Percentiles rank a stretch among this genome's conserved stretches.
phyloP scores from a whole-genome alignment of 2,329 filamentous ascomycete genomes.

The Talaromyces sp. region DNA sequence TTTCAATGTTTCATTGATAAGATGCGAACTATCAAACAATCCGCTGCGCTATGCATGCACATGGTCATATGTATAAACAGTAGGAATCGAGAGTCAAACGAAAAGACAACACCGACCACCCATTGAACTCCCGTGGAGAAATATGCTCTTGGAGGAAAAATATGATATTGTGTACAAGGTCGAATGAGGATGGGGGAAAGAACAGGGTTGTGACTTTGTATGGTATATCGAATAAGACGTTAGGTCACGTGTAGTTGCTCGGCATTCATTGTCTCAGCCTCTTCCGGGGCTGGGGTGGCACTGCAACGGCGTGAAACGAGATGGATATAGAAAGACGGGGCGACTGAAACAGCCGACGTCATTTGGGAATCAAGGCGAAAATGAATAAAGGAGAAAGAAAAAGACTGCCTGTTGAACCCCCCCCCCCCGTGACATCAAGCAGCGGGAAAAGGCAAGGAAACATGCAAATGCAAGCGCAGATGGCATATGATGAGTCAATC shows the following conservation, averaged over 20 bases:
- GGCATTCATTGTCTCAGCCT: slow-evolving; percentile 4
- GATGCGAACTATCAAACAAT: slow-evolving; percentile 16
- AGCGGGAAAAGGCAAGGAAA: neutral
- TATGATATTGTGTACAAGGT: slow-evolving; percentile 9
- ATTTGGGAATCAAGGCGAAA: slow-evolving; percentile 1
- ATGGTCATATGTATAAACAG: slow-evolving; percentile 16
- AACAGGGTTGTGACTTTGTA: neutral
- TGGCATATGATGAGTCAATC: slow-evolving; percentile 1
- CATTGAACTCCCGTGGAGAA: slow-evolving; percentile 15
- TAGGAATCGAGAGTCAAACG: neutral
- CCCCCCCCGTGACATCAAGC: slow-evolving; percentile 16
- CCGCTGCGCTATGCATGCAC: slow-evolving; percentile 20
- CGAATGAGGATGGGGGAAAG: neutral
- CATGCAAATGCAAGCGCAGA: slow-evolving; percentile 6
- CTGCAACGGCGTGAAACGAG: slow-evolving; percentile 21
- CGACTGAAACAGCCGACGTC: slow-evolving; percentile 9
- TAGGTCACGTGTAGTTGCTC: slow-evolving; percentile 8
- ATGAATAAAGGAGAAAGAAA: slow-evolving; percentile 5
- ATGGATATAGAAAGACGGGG: slow-evolving; percentile 17
- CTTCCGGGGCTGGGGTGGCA: slow-evolving; percentile 9
- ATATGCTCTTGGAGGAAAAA: slow-evolving; percentile 14
- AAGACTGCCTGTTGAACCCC: slow-evolving; percentile 15
- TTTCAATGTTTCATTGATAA: slow-evolving; percentile 9
- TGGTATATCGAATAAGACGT: neutral
- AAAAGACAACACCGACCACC: slow-evolving; percentile 12